Evolutionary conservation across 1,139 yeast species (phyloP).

Genomic region (Saccharomyces hybrid): DNA sequence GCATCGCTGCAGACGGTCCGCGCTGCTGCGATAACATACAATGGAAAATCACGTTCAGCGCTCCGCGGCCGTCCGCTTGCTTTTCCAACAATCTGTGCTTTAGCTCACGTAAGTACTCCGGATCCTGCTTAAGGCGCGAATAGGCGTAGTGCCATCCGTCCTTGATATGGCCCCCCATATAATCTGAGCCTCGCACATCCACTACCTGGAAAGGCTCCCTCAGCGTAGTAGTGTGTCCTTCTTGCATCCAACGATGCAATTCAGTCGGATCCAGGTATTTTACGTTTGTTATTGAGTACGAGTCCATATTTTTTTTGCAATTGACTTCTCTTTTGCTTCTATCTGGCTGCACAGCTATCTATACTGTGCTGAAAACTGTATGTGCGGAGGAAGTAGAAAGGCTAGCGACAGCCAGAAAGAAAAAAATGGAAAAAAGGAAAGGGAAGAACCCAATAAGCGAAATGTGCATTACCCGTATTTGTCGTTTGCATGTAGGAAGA

Average conservation of each 20-base stretch:
- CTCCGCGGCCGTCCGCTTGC: conserved; percentile 22
- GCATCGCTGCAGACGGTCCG: conserved; percentile 79
- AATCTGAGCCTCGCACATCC: conserved; percentile 85
- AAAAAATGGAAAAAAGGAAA: neutral
- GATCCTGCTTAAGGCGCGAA: conserved; percentile 52
- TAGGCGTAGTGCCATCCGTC: conserved; percentile 25
- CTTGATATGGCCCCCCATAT: conserved; percentile 43
- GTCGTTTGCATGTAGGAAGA: neutral
- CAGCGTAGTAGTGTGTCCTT: conserved; percentile 12
- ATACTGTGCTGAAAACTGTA: neutral
- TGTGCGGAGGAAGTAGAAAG: neutral
- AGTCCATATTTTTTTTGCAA: neutral
- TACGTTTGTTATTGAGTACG: conserved; percentile 14
- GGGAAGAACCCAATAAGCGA: neutral
- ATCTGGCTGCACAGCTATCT: neutral
- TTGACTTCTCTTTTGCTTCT: neutral
- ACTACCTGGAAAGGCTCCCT: conserved; percentile 49
- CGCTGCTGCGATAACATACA: conserved; percentile 86
- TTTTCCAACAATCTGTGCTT: conserved; percentile 42
- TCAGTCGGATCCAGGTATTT: conserved; percentile 25
- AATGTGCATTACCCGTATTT: neutral
- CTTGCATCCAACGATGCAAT: conserved; percentile 23
- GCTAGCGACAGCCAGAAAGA: neutral
- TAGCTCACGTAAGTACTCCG: conserved; percentile 55
- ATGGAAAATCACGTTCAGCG: conserved; percentile 65